phyloP scores from a whole-genome alignment of 2,329 filamentous ascomycete genomes.

The Sarocladium oryzae region DNA sequence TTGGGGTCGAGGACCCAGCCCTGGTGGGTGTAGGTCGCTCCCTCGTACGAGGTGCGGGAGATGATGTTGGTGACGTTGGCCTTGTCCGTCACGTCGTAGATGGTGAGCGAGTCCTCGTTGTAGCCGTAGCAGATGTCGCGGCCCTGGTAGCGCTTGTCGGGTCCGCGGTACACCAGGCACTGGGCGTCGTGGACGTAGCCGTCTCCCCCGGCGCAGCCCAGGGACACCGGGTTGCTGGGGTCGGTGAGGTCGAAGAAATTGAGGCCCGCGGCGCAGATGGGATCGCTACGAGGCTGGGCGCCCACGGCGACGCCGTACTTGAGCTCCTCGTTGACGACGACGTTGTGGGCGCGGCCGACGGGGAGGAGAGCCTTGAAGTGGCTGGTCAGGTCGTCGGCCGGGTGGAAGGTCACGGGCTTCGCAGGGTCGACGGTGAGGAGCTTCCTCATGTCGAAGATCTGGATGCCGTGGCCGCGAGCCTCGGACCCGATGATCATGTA shows the following conservation, averaged over 20 bases:
- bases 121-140: conserved; percentile 47
- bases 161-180: conserved; percentile 11
- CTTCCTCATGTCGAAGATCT: conserved; percentile 56
- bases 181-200: conserved; percentile 50
- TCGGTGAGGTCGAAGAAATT: conserved; percentile 53
- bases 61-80: conserved; percentile 41
- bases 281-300: conserved; percentile 35
- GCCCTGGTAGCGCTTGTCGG: conserved; percentile 35
- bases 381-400: conserved; percentile 14
- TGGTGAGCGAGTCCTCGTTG: conserved; percentile 43
- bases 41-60: conserved; percentile 46
- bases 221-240: conserved; percentile 43
- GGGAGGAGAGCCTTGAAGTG: conserved; percentile 21
- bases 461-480: conserved; percentile 44
- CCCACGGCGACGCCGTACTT: conserved; percentile 40
- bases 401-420: not conserved
- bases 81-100: conserved; percentile 48
- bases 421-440: conserved; percentile 35
- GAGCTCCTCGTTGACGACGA: conserved; percentile 24
- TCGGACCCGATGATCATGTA: conserved; percentile 29
- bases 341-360: conserved; percentile 16
- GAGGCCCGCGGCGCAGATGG: conserved; percentile 37
- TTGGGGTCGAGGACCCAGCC: conserved; percentile 41
- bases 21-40: conserved; percentile 46
- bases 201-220: conserved; percentile 47